Percentiles rank a stretch among this genome's conserved stretches.
Conservation (phyloP, 2,329 filamentous ascomycete species). For the Aspergillus floridensis region DNA sequence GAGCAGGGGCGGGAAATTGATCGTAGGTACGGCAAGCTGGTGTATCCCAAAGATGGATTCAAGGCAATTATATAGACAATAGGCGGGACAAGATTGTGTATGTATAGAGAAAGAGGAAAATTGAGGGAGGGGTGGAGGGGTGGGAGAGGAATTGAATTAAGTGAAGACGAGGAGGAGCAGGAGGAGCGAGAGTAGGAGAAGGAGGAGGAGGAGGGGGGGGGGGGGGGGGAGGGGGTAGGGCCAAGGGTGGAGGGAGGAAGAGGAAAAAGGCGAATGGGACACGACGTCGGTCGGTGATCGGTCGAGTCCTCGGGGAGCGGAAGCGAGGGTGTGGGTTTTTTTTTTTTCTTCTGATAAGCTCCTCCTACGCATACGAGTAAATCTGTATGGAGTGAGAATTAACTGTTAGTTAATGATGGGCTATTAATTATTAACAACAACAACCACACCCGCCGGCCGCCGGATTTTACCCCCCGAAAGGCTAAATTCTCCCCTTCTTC, state of each 20-base stretch:
- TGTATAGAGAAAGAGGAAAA: background rate
- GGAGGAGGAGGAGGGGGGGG: conserved; percentile 14
- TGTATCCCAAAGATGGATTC: background rate
- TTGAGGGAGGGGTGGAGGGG: background rate
- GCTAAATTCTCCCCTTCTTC: background rate
- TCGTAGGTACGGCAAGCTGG: background rate
- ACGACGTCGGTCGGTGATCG: conserved; percentile 16
- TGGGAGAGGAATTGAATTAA: conserved; percentile 14
- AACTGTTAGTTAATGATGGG: background rate
- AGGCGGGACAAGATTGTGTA: background rate
- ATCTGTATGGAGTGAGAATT: background rate
- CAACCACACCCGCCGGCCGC: background rate
- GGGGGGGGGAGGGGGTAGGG: conserved; percentile 13
- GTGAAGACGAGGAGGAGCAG: conserved; percentile 13
- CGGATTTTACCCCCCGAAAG: background rate
- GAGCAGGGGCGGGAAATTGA: conserved; percentile 1
- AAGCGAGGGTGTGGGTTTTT: conserved; percentile 17
- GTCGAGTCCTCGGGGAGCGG: conserved; percentile 15
- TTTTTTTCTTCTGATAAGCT: conserved; percentile 13
- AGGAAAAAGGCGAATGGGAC: conserved; percentile 15
- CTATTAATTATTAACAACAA: conserved; percentile 1
- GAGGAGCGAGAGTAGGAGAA: conserved; percentile 11
- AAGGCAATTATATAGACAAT: background rate
- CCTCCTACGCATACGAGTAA: background rate
- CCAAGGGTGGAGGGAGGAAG: conserved; percentile 14